Conservation (phyloP, 306 rosid species). For the Sesbania bispinosa region DNA sequence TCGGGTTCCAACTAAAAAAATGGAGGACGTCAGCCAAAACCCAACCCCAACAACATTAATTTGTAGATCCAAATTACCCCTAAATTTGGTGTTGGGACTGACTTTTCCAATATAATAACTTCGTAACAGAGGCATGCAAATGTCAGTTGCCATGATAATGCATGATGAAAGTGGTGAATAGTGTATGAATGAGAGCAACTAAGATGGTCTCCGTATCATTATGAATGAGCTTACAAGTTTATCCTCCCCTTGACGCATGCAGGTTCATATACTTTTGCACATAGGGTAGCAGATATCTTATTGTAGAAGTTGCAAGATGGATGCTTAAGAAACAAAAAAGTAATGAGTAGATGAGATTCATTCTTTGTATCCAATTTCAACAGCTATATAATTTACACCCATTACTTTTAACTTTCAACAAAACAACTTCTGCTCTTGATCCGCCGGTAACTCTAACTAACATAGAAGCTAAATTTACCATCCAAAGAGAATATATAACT, state of each 20-base stretch:
- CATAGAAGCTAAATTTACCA: constrained; percentile 34
- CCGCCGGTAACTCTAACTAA: constrained; percentile 9
- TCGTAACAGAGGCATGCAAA: neutral
- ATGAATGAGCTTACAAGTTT: neutral
- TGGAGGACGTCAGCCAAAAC: too few species aligned
- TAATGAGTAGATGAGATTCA: neutral
- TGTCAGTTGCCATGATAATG: neutral
- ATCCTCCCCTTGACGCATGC: neutral
- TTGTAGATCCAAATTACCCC: too few species aligned
- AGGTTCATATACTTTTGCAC: neutral
- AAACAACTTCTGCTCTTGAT: constrained; percentile 11
- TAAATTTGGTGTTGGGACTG: too few species aligned
- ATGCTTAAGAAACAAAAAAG: too few species aligned
- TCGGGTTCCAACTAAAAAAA: too few species aligned
- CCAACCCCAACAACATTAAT: too few species aligned
- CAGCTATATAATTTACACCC: constrained; percentile 38
- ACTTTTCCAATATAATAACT: neutral
- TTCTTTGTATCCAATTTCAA: constrained; percentile 32
- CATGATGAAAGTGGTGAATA: too few species aligned
- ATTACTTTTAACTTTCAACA: constrained; percentile 15
- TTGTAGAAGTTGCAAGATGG: too few species aligned
- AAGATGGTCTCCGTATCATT: neutral
- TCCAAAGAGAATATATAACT: constrained; percentile 36
- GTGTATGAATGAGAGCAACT: neutral
- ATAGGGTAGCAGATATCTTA: neutral